These are phyloP conservation scores for Rubia peregrina DNA, from an alignment of 305 asterid species.

Conservation along the genomic window DNA sequence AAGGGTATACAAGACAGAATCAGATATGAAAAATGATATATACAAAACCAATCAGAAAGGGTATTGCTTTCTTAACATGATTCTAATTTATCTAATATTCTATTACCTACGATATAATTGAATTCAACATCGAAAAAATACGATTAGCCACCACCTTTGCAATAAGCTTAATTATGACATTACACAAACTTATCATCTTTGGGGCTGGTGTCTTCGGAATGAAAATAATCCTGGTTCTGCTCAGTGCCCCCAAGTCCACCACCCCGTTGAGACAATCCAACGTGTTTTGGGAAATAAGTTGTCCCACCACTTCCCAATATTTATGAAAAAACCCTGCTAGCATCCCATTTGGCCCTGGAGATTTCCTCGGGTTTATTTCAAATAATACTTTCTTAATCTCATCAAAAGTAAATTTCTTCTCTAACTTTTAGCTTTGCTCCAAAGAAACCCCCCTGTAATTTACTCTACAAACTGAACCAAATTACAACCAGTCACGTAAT, in stretches of 20 bases:
- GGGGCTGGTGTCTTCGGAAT: not conserved
- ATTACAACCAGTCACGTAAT: not conserved
- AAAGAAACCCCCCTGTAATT: not conserved
- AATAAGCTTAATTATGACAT: not conserved
- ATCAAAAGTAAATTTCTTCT: not conserved
- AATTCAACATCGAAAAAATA: not conserved
- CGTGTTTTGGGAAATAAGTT: not conserved
- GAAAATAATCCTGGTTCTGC: not conserved
- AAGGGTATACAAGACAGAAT: too few relatives aligned
- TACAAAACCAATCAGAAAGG: too few relatives aligned
- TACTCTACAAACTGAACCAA: not conserved
- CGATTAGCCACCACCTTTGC: too few relatives aligned
- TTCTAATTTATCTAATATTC: too few relatives aligned
- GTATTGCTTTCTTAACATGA: too few relatives aligned
- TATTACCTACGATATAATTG: not conserved
- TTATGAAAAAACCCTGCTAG: not conserved
- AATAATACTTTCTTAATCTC: not conserved
- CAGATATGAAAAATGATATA: too few relatives aligned
- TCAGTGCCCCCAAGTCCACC: not conserved
- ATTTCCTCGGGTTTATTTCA: not conserved
- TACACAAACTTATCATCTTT: not conserved
- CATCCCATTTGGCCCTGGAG: not conserved
- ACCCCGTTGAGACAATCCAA: not conserved
- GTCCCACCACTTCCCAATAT: not conserved
- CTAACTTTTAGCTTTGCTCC: too few relatives aligned